Conservation (phyloP, 2,329 filamentous ascomycete species). For the Colletotrichum acutatum region DNA sequence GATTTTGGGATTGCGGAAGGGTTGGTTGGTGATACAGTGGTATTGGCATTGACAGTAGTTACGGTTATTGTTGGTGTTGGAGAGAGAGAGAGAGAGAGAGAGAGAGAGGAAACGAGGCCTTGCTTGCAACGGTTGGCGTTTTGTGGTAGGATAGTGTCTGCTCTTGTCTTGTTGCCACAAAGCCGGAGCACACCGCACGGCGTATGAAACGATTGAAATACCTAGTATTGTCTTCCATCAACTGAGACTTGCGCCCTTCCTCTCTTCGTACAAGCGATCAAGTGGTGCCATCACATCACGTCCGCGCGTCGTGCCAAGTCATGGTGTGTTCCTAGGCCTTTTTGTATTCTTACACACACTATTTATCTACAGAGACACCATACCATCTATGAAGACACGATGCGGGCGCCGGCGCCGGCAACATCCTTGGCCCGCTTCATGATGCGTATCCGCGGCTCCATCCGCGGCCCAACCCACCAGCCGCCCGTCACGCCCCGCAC, state of each 20-base stretch:
- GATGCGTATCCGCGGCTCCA: constrained; percentile 66
- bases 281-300: neutral
- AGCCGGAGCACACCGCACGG: constrained; percentile 16
- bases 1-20: neutral
- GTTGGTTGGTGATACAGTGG: too few species aligned
- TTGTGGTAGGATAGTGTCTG: constrained; percentile 29
- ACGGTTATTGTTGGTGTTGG: neutral
- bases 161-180: constrained; percentile 6
- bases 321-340: neutral
- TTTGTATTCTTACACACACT: neutral
- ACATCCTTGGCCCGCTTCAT: constrained; percentile 49
- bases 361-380: too few species aligned
- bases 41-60: neutral
- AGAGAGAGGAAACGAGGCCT: neutral
- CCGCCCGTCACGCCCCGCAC: constrained; percentile 64
- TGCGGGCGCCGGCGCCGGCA: constrained; percentile 19
- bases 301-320: neutral
- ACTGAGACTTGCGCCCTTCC: neutral
- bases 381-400: constrained; percentile 19
- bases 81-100: neutral
- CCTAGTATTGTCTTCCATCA: neutral
- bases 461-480: constrained; percentile 73
- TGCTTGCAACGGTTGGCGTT: neutral
- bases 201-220: neutral
- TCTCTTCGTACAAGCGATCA: too few species aligned